Evolutionary conservation across 2,329 filamentous ascomycete species (phyloP), one percentile per base, ranked within the genome.

Genomic region (Trichoderma lentiforme): DNA sequence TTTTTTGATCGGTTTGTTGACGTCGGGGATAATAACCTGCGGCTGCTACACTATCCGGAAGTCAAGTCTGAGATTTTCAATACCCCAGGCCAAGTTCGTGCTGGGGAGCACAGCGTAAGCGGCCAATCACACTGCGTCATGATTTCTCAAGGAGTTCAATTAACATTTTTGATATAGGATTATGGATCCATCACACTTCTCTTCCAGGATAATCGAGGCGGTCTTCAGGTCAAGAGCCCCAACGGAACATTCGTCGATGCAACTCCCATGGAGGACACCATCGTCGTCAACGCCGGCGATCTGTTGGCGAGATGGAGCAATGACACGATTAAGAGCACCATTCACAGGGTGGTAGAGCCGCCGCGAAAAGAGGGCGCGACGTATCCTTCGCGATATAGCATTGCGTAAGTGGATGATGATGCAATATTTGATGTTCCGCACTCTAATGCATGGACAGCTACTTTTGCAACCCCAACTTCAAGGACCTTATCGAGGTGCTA

Each of bases 201-300:
- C 18, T 91, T 91, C 82, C 89, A 91, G 79, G 89, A 91, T 75
- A 77, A 79, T 57, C 80, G 84, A 6, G 88, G 87, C 9, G 88
- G 88, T 0, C 77, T 90, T 66, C 87, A 90, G 78, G 86, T 88
- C 24, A 87, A 89, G 77, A 92, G 90, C 63, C 93, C 94, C 0
- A 91, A 88, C 53, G 93, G 93, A 2, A 89, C 86, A 0, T 97
- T 95, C 77, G 90, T 97, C 51, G 89, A 97, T 77, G 95, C 93
- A 1, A 93, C 89, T 7, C 94, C 95, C 0, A 95, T 97, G 73
- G 85, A 90, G 43, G 91, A 90, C 70, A 94, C 93, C 0, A 91
- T 96, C 53, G 93, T 98, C 12, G 88, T 97, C 74, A 98, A 98
- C 78, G 94, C 94, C 0, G 95, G 94, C 1, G 95, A 98, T 79